Evolutionary conservation across 2,329 filamentous ascomycete genomes (phyloP).

Genomic region (Fusarium virguliforme): DNA sequence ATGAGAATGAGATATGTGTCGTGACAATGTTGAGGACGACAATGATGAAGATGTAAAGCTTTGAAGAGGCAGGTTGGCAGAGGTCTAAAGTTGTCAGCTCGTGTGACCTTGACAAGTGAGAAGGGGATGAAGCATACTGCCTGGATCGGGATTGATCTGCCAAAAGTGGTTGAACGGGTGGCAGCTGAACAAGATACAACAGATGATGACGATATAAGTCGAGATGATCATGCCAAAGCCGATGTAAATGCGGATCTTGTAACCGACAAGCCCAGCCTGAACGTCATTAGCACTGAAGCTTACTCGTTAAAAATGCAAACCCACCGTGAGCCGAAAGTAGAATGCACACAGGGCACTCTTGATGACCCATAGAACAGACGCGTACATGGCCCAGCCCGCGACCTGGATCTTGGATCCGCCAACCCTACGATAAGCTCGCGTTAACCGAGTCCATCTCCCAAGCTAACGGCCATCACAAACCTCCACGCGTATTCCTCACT

Average conservation of each 20-base stretch:
- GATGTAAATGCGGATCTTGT: constrained; percentile 50
- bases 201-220: constrained; percentile 55
- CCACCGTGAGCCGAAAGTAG: constrained; percentile 66
- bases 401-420: constrained; percentile 69
- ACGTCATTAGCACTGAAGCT: constrained; percentile 50
- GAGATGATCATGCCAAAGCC: constrained; percentile 55
- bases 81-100: constrained; percentile 47
- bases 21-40: constrained; percentile 58
- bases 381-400: constrained; percentile 67
- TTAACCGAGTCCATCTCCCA: constrained; percentile 9
- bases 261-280: constrained; percentile 39
- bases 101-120: not conserved
- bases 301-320: constrained; percentile 46
- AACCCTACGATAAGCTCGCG: constrained; percentile 55
- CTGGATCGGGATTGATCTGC: constrained; percentile 62
- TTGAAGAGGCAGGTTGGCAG: constrained; percentile 60
- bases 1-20: constrained; percentile 61
- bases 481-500: constrained; percentile 59
- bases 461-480: constrained; percentile 26
- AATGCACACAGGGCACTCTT: constrained; percentile 69
- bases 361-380: constrained; percentile 66
- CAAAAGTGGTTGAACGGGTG: constrained; percentile 57
- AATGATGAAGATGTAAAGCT: constrained; percentile 58
- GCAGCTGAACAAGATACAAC: constrained; percentile 57
- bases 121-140: constrained; percentile 51